Evolutionary conservation across 768 basidiomycete species (phyloP), one percentile per base, ranked within the genome.

Genomic region (Tephrocybe sp.): DNA sequence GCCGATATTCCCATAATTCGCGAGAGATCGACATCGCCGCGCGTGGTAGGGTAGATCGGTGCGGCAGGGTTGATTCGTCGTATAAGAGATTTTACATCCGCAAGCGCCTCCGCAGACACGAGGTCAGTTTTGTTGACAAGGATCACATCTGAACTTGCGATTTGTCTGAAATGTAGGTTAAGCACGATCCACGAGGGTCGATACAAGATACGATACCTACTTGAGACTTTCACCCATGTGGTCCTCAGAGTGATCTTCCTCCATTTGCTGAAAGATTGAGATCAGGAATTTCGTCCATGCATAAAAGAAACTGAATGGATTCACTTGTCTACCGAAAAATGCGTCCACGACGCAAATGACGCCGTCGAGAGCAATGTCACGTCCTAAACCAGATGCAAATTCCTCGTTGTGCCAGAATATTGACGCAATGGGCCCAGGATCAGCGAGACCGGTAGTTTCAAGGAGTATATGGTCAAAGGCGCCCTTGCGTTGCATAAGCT

Each of bases 361-460:
- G 8, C 92, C 91, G 61, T 98, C 95, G 1, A 91, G 73, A 8
- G 76, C 67, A 49, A 91, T 91, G 56, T 90, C 83, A 33, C 70
- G 76, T 2, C 84, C 83, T 0, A 87, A 72, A 0, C 86, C 88
- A 18, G 61, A 72, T 0, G 87, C 75, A 57, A 78, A 91, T 57
- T 91, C 90, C 60, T 92, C 89, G 56, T 91, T 92, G 27, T 82
- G 80, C 89, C 89, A 92, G 63, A 91, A 91, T 71, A 90, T 82
- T 0, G 86, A 81, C 0, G 91, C 90, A 46, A 92, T 92, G 2
- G 89, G 88, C n/a, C 86, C 91, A 49, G 95, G 95, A 71, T 98
- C 95, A 9, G 95, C 95, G 7, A 98, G 75, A 0, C 95, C 95
- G 0, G 97, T 98, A 1, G 95, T 90, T 69, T 99, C 97, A 13